phyloP scores from a whole-genome alignment of 2,329 filamentous ascomycete species.

The Cladosporium sphaerospermum region DNA sequence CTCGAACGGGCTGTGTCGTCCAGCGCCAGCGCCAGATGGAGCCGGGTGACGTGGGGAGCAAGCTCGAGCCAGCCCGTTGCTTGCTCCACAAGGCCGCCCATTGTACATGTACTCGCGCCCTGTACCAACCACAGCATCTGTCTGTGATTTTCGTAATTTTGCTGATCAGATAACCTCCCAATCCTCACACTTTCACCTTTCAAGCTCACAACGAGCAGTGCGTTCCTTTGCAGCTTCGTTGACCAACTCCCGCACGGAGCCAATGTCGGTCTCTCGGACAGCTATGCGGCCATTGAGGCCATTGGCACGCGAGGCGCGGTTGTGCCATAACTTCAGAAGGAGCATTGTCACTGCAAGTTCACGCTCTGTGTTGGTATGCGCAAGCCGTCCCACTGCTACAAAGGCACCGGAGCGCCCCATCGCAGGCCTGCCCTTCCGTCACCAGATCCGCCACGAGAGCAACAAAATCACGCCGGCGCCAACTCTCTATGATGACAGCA shows the following conservation, averaged over 20 bases:
- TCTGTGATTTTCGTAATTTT: not conserved
- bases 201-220: not conserved
- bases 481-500: constrained; percentile 25
- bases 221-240: too few relatives aligned
- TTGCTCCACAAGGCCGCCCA: not conserved
- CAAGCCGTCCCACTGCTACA: not conserved
- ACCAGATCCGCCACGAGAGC: constrained; percentile 23
- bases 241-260: not conserved
- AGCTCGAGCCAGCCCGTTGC: not conserved
- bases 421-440: constrained; percentile 9
- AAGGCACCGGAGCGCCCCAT: not conserved
- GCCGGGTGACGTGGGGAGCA: not conserved
- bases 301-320: constrained; percentile 3
- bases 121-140: not conserved
- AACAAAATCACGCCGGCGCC: constrained; percentile 20
- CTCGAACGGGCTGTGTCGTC: constrained; percentile 3
- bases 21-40: not conserved
- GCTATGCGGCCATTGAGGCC: constrained; percentile 11
- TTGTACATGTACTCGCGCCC: constrained; percentile 10
- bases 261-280: constrained; percentile 7
- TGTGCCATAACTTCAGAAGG: not conserved
- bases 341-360: not conserved
- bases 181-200: not conserved
- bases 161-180: not conserved
- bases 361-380: not conserved